Base-by-base conservation (phyloP, 1,139 yeast species). In the Protomyces gravidus region DNA sequence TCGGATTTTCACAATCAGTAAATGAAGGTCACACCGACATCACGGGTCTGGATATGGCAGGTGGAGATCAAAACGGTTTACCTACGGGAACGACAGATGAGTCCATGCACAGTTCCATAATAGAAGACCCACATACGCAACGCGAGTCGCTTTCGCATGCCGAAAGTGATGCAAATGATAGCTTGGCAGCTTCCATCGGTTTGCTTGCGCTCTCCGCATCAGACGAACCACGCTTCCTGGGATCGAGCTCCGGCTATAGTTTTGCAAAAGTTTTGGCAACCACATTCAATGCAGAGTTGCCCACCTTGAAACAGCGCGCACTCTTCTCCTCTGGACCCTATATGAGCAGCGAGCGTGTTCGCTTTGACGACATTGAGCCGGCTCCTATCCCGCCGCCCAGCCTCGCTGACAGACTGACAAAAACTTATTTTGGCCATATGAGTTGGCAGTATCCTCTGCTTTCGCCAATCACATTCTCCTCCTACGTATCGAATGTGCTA, bases 361-460 rank as follows among this genome's bases (percentile, higher is more conserved):
- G 32, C 9, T 25, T 25, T n/a, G 32, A 27, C 27, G 32, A 45
- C n/a, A 27, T 45, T 4, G 32, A 45, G 11, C 32, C 28, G 15
- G 48, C 48, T 19, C 48, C 48, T 9, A 45, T 45, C 7, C 48
- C 48, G 28, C 13, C 28, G 17, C 13, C 26, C 4, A n/a, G n/a
- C 9, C 26, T 25, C 23, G 28, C 48, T 9, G 48, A 45, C 19
- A 15, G 32, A 7, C 26, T 45, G 27, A 27, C 32, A 13, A 7
- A 19, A 19, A 19, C 17, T 19, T 45, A 15, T 23, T 45, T 45
- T 13, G 48, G 17, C 23, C 32, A 27, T 25, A 45, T 45, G 28
- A 25, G 32, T 11, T 45, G 48, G 48, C 48, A 45, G 27, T 45
- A 45, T n/a, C 48, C 48, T 5, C 13, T 45, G 7, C 26, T 45